Evolutionary conservation across 306 rosid genomes (phyloP).

Genomic region (Vigna mungo): DNA sequence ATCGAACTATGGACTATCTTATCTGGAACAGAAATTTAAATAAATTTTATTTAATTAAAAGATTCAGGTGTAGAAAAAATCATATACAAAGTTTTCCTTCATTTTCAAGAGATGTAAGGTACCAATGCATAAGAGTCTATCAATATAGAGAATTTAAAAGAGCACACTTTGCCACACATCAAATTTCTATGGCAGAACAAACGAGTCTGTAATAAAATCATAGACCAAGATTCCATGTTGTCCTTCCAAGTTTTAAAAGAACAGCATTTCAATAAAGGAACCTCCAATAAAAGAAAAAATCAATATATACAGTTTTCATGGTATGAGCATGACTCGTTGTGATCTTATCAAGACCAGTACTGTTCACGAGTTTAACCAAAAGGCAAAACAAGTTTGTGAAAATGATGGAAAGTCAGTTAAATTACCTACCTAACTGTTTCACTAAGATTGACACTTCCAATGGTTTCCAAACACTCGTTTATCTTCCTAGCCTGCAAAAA

Average conservation of each 20-base stretch:
- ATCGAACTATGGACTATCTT: not conserved
- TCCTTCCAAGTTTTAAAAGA: not conserved
- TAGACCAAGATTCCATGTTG: not conserved
- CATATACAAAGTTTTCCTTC: not conserved
- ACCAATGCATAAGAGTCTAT: not conserved
- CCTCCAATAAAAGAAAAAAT: constrained; percentile 18
- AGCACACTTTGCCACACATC: not conserved
- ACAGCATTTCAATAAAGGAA: constrained; percentile 12
- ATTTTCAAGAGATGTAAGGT: not conserved
- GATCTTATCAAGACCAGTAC: constrained; percentile 16
- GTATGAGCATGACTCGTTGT: constrained; percentile 19
- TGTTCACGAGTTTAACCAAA: constrained; percentile 28
- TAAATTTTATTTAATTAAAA: not conserved
- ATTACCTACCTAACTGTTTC: constrained; percentile 39
- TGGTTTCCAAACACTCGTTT: constrained; percentile 30
- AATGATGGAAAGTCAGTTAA: constrained; percentile 16
- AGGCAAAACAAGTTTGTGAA: constrained; percentile 30
- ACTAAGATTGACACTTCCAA: constrained; percentile 13
- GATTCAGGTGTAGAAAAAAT: not conserved
- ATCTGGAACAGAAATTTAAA: not conserved
- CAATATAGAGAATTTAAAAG: not conserved
- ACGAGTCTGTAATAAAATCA: not conserved
- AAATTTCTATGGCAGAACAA: constrained; percentile 15
- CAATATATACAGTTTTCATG: constrained; percentile 45
- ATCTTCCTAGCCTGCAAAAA: constrained; percentile 47